Evolutionary conservation across 1,139 yeast species (phyloP).

Genomic region (Candida albicans): DNA sequence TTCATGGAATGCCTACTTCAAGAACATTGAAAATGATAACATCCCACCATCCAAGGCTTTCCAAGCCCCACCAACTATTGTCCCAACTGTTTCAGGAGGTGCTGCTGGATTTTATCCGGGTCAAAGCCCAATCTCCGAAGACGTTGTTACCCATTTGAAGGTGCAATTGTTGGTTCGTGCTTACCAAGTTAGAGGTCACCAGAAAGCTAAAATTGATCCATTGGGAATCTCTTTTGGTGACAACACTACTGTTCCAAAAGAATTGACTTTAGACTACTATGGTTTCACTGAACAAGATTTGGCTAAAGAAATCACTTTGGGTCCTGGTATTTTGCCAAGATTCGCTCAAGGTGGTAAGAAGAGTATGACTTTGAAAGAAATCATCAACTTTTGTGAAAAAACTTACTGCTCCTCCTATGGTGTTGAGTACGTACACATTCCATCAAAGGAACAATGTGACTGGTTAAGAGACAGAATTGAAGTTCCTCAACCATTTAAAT

Average conservation of each 20-base stretch:
- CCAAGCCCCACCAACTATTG: slow-evolving; percentile 86
- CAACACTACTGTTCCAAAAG: slow-evolving; percentile 65
- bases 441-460: slow-evolving; percentile 93
- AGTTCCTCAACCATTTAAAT: slow-evolving; percentile 85
- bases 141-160: slow-evolving; percentile 86
- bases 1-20: slow-evolving; percentile 96
- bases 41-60: slow-evolving; percentile 78
- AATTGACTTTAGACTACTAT: slow-evolving; percentile 86
- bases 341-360: slow-evolving; percentile 71
- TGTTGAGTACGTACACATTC: slow-evolving; percentile 94
- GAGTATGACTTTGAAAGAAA: slow-evolving; percentile 70
- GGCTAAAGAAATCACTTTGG: slow-evolving; percentile 80
- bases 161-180: slow-evolving; percentile 97
- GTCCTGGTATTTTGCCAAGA: slow-evolving; percentile 96
- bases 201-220: slow-evolving; percentile 94
- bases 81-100: slow-evolving; percentile 75
- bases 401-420: slow-evolving; percentile 90
- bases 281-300: slow-evolving; percentile 87
- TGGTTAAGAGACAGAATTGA: slow-evolving; percentile 98
- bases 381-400: slow-evolving; percentile 74
- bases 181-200: slow-evolving; percentile 97
- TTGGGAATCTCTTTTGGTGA: slow-evolving; percentile 85
- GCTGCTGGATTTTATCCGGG: slow-evolving; percentile 59
- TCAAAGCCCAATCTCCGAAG: slow-evolving; percentile 44
- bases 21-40: slow-evolving; percentile 72